Conservation (phyloP, 306 rosid genomes). For the Malus sylvestris region DNA sequence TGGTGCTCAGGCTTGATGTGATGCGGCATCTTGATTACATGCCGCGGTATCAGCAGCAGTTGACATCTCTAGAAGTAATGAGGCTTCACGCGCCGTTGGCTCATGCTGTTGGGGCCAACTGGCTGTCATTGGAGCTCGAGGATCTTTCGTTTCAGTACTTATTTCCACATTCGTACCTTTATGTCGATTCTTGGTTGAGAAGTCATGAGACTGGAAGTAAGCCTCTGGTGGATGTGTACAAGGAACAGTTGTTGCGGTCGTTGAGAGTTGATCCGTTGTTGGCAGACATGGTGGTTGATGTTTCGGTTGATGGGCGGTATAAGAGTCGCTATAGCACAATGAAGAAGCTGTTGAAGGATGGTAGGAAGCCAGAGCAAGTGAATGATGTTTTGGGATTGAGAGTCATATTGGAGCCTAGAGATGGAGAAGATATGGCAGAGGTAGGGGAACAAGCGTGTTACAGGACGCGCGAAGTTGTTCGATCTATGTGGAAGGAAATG, state of each 20-base stretch:
- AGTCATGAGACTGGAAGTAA: slow-evolving; percentile 49
- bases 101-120: slow-evolving; percentile 67
- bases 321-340: slow-evolving; percentile 87
- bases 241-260: slow-evolving; percentile 38
- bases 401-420: slow-evolving; percentile 56
- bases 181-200: slow-evolving; percentile 68
- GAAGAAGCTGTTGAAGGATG: slow-evolving; percentile 89
- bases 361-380: slow-evolving; percentile 74
- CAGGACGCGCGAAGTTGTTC: slow-evolving; percentile 47
- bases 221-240: slow-evolving; percentile 55
- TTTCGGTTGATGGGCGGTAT: slow-evolving; percentile 61
- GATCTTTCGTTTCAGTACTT: slow-evolving; percentile 71
- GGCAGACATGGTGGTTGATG: slow-evolving; percentile 38
- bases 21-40: slow-evolving; percentile 69
- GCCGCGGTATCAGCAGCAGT: slow-evolving; percentile 76
- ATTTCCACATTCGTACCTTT: slow-evolving; percentile 77
- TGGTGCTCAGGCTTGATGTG: slow-evolving; percentile 63
- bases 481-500: slow-evolving; percentile 71
- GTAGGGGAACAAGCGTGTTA: slow-evolving; percentile 80
- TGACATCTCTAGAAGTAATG: slow-evolving; percentile 63
- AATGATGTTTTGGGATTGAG: slow-evolving; percentile 79
- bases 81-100: slow-evolving; percentile 82
- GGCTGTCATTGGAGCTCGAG: slow-evolving; percentile 68
- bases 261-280: slow-evolving; percentile 46
- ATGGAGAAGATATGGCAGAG: slow-evolving; percentile 29